phyloP scores from a whole-genome alignment of 768 basidiomycete genomes.

The Mycena filopes region DNA sequence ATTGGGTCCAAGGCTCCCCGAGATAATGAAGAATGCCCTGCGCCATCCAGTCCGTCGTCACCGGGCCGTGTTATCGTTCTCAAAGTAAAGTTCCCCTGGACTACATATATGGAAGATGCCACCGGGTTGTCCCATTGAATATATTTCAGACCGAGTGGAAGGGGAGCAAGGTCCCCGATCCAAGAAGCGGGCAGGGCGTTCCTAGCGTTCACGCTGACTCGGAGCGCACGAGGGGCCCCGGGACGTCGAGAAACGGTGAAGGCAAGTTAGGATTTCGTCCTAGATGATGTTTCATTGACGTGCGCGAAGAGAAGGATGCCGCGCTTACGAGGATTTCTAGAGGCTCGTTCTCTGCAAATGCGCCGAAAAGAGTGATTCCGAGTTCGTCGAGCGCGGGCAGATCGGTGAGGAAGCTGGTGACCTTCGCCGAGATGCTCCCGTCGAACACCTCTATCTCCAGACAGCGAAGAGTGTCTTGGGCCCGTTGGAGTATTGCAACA shows the following conservation, averaged over 20 bases:
- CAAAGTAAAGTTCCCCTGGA: too few relatives aligned
- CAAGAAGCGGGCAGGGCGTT: not conserved
- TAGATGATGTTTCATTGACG: too few relatives aligned
- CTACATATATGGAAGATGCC: not conserved
- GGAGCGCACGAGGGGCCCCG: not conserved
- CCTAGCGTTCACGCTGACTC: not conserved
- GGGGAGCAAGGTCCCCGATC: not conserved
- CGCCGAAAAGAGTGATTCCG: not conserved
- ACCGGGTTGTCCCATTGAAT: not conserved
- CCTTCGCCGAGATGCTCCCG: too few relatives aligned
- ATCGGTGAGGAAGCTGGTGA: not conserved
- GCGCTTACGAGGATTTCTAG: not conserved
- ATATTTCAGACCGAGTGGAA: not conserved
- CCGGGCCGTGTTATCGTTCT: too few relatives aligned
- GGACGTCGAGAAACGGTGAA: not conserved
- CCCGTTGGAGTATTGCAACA: not conserved
- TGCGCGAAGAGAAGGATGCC: not conserved
- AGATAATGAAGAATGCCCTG: not conserved
- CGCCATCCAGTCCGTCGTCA: not conserved
- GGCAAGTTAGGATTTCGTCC: not conserved
- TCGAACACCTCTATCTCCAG: not conserved
- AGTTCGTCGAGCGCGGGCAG: not conserved
- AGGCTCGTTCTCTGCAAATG: not conserved
- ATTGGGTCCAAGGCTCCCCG: not conserved
- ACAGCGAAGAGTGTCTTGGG: conserved; percentile 1